A percentile compares a stretch with the other conserved stretches of the same genome.
These are phyloP conservation scores for Hypoxylon rubiginosum DNA, from an alignment of 2,329 filamentous ascomycete genomes.

Conservation along the genomic window DNA sequence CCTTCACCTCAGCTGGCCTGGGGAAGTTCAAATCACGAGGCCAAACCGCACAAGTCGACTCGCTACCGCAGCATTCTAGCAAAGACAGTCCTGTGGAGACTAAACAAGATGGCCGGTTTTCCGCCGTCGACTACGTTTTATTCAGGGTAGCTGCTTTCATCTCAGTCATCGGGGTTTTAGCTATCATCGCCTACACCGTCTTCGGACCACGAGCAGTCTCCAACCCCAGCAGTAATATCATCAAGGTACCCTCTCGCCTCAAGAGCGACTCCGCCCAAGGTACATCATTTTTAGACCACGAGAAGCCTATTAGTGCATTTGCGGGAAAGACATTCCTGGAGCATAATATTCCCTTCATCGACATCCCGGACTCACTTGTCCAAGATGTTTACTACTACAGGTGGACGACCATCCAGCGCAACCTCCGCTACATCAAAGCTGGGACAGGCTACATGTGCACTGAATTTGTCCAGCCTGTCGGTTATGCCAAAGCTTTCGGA, in stretches of 20 bases:
- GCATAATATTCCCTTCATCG: slow-evolving; percentile 60
- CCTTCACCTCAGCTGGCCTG: slow-evolving; percentile 12
- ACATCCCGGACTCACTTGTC: slow-evolving; percentile 57
- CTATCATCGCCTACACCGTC: slow-evolving; percentile 31
- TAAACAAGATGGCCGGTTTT: slow-evolving; percentile 20
- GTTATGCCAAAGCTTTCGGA: slow-evolving; percentile 52
- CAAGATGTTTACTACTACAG: slow-evolving; percentile 63
- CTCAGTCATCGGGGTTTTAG: slow-evolving; percentile 38
- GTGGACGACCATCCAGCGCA: slow-evolving; percentile 57
- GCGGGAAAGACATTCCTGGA: slow-evolving; percentile 47
- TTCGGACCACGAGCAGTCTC: slow-evolving; percentile 13
- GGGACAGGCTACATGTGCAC: slow-evolving; percentile 59
- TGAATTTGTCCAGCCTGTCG: slow-evolving; percentile 59
- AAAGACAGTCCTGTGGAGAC: background rate
- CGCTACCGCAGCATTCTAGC: slow-evolving; percentile 10
- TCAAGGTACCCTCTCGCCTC: background rate
- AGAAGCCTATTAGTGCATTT: slow-evolving; percentile 44
- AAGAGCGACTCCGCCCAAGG: slow-evolving; percentile 23
- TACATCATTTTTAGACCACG: slow-evolving; percentile 49
- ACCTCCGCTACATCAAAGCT: slow-evolving; percentile 56
- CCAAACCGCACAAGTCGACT: background rate
- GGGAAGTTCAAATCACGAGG: slow-evolving; percentile 4
- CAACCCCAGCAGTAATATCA: background rate
- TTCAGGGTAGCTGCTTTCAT: slow-evolving; percentile 39
- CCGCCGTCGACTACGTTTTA: slow-evolving; percentile 32